Evolutionary conservation across 2,329 filamentous ascomycete genomes (phyloP).

Genomic region (Aureobasidium namibiae): DNA sequence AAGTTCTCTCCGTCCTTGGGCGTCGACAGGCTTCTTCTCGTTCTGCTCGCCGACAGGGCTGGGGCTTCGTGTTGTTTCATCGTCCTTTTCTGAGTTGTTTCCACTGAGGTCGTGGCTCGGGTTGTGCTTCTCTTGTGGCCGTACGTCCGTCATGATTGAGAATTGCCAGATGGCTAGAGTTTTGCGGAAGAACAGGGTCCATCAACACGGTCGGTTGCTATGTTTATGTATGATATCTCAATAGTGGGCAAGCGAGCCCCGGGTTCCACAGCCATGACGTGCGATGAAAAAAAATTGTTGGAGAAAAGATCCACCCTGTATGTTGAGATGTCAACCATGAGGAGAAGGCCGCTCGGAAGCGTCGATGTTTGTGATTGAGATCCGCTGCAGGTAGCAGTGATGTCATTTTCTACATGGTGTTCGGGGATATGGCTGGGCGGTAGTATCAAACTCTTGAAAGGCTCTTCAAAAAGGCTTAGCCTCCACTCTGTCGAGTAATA

Average conservation of each 20-base stretch:
- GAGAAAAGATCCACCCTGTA: slow-evolving; percentile 1
- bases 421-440: background rate
- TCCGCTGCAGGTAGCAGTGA: background rate
- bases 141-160: slow-evolving; percentile 10
- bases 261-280: slow-evolving; percentile 11
- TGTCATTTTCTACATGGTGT: background rate
- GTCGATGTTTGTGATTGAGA: background rate
- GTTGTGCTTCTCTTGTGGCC: background rate
- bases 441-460: slow-evolving; percentile 12
- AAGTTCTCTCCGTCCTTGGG: slow-evolving; percentile 17
- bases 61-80: slow-evolving; percentile 5
- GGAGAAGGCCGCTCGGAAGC: slow-evolving; percentile 3
- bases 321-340: slow-evolving; percentile 11
- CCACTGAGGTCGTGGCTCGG: background rate
- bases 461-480: background rate
- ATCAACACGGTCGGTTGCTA: background rate
- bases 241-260: background rate
- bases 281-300: background rate
- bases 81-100: slow-evolving; percentile 7
- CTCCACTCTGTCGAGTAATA: background rate
- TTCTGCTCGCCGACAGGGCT: slow-evolving; percentile 12
- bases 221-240: slow-evolving; percentile 2
- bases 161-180: background rate
- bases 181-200: background rate
- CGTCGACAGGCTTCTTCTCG: slow-evolving; percentile 2